Conservation (phyloP, 768 basidiomycete genomes). For the Leccinum olivaceopallidum region DNA sequence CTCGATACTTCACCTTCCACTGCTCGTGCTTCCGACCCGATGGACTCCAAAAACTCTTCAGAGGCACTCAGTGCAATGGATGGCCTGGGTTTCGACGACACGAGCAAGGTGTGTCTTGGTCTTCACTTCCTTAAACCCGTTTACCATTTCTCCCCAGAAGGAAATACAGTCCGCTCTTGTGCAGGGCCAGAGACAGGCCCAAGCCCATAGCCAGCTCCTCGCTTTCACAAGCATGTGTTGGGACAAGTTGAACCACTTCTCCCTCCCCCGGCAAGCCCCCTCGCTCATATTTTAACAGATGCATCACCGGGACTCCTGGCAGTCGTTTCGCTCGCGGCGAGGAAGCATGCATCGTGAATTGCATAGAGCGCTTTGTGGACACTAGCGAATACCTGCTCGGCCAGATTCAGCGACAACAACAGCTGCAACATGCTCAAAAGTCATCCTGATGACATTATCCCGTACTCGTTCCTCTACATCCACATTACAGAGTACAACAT, state of each 20-base stretch:
- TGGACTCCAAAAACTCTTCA: constrained; percentile 28
- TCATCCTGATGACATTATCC: constrained; percentile 3
- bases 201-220: constrained; percentile 74
- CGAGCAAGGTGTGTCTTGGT: constrained; percentile 58
- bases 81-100: constrained; percentile 58
- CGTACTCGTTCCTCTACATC: constrained; percentile 2
- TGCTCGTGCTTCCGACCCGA: constrained; percentile 1
- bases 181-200: constrained; percentile 77
- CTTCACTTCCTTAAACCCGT: constrained; percentile 1
- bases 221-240: constrained; percentile 83
- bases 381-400: constrained; percentile 80
- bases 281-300: constrained; percentile 47
- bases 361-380: constrained; percentile 92
- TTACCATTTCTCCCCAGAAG: constrained; percentile 49
- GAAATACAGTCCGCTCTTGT: constrained; percentile 81
- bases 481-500: constrained; percentile 13
- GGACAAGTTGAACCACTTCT: constrained; percentile 71
- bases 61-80: constrained; percentile 40
- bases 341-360: constrained; percentile 81
- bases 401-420: constrained; percentile 52
- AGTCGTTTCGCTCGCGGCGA: constrained; percentile 79
- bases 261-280: neutral
- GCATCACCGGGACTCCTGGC: constrained; percentile 76
- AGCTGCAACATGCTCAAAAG: constrained; percentile 42
- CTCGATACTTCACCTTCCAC: neutral